A percentile compares a stretch with the other conserved stretches of the same genome.
These are phyloP conservation scores for Candida lessepsii DNA, from an alignment of 805 yeast species.

Conservation along the genomic window DNA sequence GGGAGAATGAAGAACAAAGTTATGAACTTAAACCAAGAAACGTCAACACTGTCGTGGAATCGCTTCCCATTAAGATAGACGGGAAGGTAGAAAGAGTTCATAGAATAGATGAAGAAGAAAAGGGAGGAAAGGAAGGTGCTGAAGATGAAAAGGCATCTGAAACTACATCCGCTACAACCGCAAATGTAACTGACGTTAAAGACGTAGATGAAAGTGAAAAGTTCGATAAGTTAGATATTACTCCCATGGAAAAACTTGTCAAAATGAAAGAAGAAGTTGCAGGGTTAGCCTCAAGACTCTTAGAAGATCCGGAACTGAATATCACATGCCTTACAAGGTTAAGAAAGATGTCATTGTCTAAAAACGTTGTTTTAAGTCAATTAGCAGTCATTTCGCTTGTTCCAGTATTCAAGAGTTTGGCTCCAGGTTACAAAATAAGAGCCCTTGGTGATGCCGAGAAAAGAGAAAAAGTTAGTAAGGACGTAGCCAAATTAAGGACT, in stretches of 20 bases:
- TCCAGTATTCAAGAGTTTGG: slow-evolving; percentile 78
- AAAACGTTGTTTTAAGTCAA: slow-evolving; percentile 63
- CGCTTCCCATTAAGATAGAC: slow-evolving; percentile 76
- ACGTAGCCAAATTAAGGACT: slow-evolving; percentile 70
- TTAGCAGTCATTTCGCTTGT: slow-evolving; percentile 76
- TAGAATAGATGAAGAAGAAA: slow-evolving; percentile 28
- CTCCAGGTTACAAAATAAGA: slow-evolving; percentile 86
- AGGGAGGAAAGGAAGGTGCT: slow-evolving; percentile 15
- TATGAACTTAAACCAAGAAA: slow-evolving; percentile 74
- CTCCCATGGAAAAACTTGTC: slow-evolving; percentile 53
- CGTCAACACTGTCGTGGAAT: slow-evolving; percentile 50
- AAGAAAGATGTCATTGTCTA: slow-evolving; percentile 66
- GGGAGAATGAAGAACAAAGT: slow-evolving; percentile 77
- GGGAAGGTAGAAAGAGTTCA: slow-evolving; percentile 74
- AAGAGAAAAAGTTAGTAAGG: slow-evolving; percentile 79
- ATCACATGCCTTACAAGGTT: slow-evolving; percentile 61
- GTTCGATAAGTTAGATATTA: slow-evolving; percentile 45
- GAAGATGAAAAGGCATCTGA: slow-evolving; percentile 22
- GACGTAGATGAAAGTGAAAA: slow-evolving; percentile 27
- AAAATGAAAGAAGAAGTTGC: slow-evolving; percentile 83
- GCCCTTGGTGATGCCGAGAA: slow-evolving; percentile 79
- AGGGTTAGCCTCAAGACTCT: slow-evolving; percentile 67
- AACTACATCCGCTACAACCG: slow-evolving; percentile 27
- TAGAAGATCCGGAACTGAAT: slow-evolving; percentile 89
- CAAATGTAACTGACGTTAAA: slow-evolving; percentile 20